Percentiles rank a stretch among this genome's conserved stretches.
phyloP scores from a whole-genome alignment of 176 grass and related monocot genomes.

The Ensete glaucum region DNA sequence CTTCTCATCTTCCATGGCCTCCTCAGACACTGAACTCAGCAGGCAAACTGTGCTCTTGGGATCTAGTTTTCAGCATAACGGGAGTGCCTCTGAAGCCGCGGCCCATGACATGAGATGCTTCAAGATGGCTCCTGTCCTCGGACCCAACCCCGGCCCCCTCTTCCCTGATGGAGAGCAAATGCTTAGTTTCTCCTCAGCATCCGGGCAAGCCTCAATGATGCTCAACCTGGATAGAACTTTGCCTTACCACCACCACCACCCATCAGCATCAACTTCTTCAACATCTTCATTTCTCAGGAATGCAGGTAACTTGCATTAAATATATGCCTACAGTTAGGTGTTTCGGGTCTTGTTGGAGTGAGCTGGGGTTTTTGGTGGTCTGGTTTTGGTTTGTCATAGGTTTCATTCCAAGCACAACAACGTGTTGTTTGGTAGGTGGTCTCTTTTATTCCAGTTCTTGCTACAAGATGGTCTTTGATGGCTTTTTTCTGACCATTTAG shows the following conservation, averaged over 20 bases:
- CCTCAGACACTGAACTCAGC: background rate
- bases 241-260: constrained; percentile 19
- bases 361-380: background rate
- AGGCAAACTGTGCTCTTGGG: background rate
- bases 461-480: background rate
- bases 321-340: background rate
- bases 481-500: background rate
- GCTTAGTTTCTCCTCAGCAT: constrained; percentile 42
- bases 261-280: background rate
- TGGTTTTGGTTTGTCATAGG: background rate
- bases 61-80: background rate
- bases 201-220: background rate
- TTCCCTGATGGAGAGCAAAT: constrained; percentile 56
- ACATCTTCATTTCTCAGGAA: background rate
- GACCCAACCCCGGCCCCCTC: constrained; percentile 15
- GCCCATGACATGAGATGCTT: background rate
- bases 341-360: background rate
- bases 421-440: constrained; percentile 1
- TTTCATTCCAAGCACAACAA: background rate
- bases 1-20: background rate
- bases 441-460: background rate
- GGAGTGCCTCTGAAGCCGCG: background rate
- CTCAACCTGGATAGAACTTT: constrained; percentile 20
- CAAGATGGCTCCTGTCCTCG: background rate
- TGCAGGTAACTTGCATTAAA: constrained; percentile 10